Base-by-base conservation (phyloP, 1,284 basidiomycete species). In the Anthracocystis panici-leucophaei region DNA sequence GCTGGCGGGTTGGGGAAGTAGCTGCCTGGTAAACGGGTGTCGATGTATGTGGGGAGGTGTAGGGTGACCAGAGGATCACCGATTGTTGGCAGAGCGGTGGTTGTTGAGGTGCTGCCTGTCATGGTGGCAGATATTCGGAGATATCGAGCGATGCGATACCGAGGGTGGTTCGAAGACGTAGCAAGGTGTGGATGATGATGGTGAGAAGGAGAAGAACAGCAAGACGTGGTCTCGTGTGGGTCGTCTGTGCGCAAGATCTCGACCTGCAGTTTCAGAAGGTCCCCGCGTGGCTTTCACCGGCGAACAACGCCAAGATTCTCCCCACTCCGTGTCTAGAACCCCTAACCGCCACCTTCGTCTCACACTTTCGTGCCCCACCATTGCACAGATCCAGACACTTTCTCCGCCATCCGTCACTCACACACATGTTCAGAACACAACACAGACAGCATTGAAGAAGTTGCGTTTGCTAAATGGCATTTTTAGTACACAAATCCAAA, bases 1-100 rank as follows among this genome's bases (percentile, higher is more conserved):
- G 58, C 52, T 11, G 54, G 40, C 4, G 62, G 63, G 41, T 62
- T 60, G 9, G 68, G 68, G n/a, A 71, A 71, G 55, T 48, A 74
- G 21, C 40, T 51, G 11, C 62, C 65, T 3, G 62, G 58, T 18
- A 40, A 10, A 7, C 71, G 60, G 33, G 48, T 48, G 41, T 73
- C 70, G 53, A 58, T 40, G 58, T 70, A 70, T 2, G 53, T 29
- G 8, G 67, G 57, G 1, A 70, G 56, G 41, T 70, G 67, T 12
- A 45, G 61, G 1, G 44, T 21, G 1, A 70, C 61, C 31, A 70
- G 35, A 6, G 48, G 46, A 18, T 70, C 66, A 6, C 49, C 44
- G 29, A 2, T n/a, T 23, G 11, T 12, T n/a, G 35, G 38, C 3
- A 16, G 25, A 8, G 12, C 12, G 46, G 0, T 33, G 5, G 42